phyloP scores from a whole-genome alignment of 441 rosid species.

The Lepidium campestre region DNA sequence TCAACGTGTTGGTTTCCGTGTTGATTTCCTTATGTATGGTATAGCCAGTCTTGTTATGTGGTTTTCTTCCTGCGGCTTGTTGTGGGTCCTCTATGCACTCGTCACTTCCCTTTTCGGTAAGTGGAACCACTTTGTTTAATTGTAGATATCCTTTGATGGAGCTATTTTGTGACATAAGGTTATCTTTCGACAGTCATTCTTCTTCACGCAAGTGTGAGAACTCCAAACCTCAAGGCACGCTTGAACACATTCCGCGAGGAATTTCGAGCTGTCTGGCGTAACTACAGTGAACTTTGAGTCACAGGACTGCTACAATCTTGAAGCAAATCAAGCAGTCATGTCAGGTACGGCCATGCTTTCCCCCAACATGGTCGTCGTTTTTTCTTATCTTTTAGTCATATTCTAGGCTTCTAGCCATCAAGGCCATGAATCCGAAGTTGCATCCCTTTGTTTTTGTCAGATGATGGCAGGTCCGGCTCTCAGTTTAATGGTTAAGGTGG shows the following conservation, averaged over 20 bases:
- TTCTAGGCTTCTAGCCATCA: background rate
- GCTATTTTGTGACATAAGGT: background rate
- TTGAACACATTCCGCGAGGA: conserved; percentile 95
- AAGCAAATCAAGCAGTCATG: conserved; percentile 3
- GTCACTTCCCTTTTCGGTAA: conserved; percentile 68
- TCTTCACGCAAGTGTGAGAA: conserved; percentile 90
- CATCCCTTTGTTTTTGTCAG: background rate
- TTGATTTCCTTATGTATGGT: conserved; percentile 3
- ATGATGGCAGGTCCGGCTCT: background rate
- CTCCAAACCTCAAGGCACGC: conserved; percentile 97
- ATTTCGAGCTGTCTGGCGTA: conserved; percentile 98
- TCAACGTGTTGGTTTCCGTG: conserved; percentile 3
- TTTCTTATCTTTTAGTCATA: background rate
- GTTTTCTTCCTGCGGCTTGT: conserved; percentile 81
- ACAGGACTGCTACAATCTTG: background rate
- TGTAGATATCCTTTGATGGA: background rate
- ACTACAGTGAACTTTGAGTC: conserved; percentile 81
- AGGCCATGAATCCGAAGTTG: background rate
- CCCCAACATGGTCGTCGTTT: background rate
- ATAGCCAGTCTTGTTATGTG: conserved; percentile 73
- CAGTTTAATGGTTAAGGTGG: background rate
- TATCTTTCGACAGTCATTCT: conserved; percentile 44
- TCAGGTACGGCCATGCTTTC: conserved; percentile 7
- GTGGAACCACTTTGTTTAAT: conserved; percentile 16
- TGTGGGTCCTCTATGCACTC: conserved; percentile 79